These are phyloP conservation scores for Aurantiochytrium sp. DNA, from an alignment of 108 stramenopile genomes.

Conservation along the genomic window DNA sequence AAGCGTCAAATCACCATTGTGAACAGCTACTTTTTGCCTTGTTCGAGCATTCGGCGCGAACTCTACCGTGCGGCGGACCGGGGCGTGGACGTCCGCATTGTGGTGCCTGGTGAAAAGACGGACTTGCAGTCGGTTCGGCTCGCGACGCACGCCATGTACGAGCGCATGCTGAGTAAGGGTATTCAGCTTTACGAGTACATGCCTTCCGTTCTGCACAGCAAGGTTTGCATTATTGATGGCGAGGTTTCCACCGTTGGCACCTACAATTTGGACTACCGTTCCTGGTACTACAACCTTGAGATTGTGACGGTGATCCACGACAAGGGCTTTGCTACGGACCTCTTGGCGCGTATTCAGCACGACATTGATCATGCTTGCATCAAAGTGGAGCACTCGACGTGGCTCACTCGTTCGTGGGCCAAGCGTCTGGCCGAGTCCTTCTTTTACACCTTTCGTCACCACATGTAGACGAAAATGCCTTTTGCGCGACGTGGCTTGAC, in stretches of 20 bases:
- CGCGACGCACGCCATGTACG: slow-evolving; percentile 1
- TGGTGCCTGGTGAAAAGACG: background rate
- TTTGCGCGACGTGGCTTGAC: too few species aligned
- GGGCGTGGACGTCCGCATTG: background rate
- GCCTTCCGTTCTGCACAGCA: background rate
- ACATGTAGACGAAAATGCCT: background rate
- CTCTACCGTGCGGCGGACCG: background rate
- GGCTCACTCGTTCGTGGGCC: background rate
- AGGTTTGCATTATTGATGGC: background rate
- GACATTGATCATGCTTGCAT: background rate
- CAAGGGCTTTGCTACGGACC: background rate
- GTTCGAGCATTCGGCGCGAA: slow-evolving; percentile 12
- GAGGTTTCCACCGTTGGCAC: background rate
- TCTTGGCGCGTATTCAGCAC: background rate
- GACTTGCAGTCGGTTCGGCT: slow-evolving; percentile 4
- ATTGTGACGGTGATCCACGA: slow-evolving; percentile 16
- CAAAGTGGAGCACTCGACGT: background rate
- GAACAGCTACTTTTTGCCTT: background rate
- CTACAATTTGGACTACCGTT: background rate
- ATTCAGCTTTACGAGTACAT: background rate
- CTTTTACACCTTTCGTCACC: background rate
- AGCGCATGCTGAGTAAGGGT: background rate
- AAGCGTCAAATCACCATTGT: background rate
- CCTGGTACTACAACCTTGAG: slow-evolving; percentile 12
- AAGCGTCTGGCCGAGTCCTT: background rate